phyloP scores from a whole-genome alignment of 2,329 filamentous ascomycete species.

The Aspergillus felis region DNA sequence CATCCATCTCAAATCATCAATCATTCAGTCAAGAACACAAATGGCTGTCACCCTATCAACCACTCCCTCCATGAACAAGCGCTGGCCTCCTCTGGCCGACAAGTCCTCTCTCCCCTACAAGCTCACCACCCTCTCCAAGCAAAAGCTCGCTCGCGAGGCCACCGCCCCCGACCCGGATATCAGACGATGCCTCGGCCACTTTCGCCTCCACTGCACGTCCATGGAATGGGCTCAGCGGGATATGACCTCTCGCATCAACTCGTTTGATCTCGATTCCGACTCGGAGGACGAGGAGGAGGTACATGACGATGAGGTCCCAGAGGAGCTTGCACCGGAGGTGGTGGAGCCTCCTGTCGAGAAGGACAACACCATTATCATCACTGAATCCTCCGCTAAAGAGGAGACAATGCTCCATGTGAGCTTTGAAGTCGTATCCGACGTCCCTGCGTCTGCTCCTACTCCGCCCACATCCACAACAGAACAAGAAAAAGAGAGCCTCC shows the following conservation, averaged over 20 bases:
- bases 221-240: slow-evolving; percentile 34
- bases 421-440: slow-evolving; percentile 12
- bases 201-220: slow-evolving; percentile 31
- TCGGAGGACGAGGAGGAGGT: slow-evolving; percentile 14
- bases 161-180: slow-evolving; percentile 33
- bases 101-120: slow-evolving; percentile 32
- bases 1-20: slow-evolving; percentile 23
- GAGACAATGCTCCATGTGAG: slow-evolving; percentile 11
- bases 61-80: slow-evolving; percentile 27
- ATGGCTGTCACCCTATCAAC: slow-evolving; percentile 21
- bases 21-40: slow-evolving; percentile 16
- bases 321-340: not conserved
- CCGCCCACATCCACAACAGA: not conserved
- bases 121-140: slow-evolving; percentile 33
- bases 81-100: slow-evolving; percentile 35
- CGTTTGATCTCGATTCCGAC: slow-evolving; percentile 31
- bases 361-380: not conserved
- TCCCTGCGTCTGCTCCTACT: not conserved
- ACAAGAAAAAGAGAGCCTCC: slow-evolving; percentile 14
- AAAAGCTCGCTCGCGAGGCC: slow-evolving; percentile 33
- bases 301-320: slow-evolving; percentile 7
- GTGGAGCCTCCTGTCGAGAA: not conserved
- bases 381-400: slow-evolving; percentile 2
- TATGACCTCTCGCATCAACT: slow-evolving; percentile 33
- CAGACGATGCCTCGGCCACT: slow-evolving; percentile 33